Evolutionary conservation across 306 rosid species (phyloP), one percentile per base, ranked within the genome.

Genomic region (Fragaria ananassa): DNA sequence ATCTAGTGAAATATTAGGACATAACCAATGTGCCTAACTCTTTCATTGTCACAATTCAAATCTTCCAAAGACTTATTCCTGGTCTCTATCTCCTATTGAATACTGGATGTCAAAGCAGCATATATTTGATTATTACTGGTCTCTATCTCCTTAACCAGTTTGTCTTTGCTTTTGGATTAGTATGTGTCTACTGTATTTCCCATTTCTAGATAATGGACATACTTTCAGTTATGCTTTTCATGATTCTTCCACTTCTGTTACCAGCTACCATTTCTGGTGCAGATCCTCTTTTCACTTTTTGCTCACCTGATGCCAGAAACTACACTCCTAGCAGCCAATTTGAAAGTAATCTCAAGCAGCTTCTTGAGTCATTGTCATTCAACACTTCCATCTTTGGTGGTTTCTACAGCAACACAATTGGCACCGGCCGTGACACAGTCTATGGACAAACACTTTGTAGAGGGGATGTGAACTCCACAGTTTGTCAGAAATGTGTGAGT

Each of bases 371-470:
- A 47, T 76, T 91, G n/a, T 79, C 96, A 57, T 77, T 82, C 58
- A 69, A 82, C 62, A 49, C 68, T 13, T 82, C 89, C 29, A 57
- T 37, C 4, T n/a, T 21, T 0, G 89, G 84, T 39, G 91, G 89
- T 41, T 87, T 74, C 84, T 84, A 81, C 61, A 49, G 65, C 74
- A 27, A 81, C 41, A 79, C 80, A 0, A 0, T 37, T 3, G 89
- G 83, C 44, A 60, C 79, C 8, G 53, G 58, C 19, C 5, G 0
- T 18, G 70, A 84, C 23, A 81, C 6, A 17, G 92, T 89, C 45
- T 83, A 84, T 11, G 97, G 92, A 56, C 92, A 81, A 76, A 76
- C 89, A 80, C 88, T 89, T 0, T 89, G 93, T 57, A 80, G 93
- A 81, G 90, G 96, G 39, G 93, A 91, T 75, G 81, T 81, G 19